Conservation (phyloP, 2,329 filamentous ascomycete species). For the Monosporascus sp. region DNA sequence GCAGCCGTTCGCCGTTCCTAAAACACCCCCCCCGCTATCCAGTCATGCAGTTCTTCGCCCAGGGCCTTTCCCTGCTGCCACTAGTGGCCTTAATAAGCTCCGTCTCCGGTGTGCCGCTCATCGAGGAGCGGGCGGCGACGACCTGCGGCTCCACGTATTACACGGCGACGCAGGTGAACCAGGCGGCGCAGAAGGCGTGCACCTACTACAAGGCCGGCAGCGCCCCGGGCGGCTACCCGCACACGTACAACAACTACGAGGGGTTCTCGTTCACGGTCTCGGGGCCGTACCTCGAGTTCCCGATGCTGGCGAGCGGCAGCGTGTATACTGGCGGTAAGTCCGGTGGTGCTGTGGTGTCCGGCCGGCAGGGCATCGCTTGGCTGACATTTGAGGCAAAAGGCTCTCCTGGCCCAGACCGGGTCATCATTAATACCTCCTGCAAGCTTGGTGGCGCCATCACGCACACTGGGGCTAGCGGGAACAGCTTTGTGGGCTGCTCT, state of each 20-base stretch:
- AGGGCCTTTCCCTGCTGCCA: conserved; percentile 12
- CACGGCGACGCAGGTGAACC: conserved; percentile 40
- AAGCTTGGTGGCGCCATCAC: conserved; percentile 61
- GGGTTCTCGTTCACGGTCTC: conserved; percentile 54
- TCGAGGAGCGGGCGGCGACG: conserved; percentile 38
- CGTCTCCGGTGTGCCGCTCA: conserved; percentile 19
- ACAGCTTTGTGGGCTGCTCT: conserved; percentile 62
- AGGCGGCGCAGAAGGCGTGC: conserved; percentile 48
- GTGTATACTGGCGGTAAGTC: conserved; percentile 51
- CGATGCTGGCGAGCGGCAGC: conserved; percentile 44
- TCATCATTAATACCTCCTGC: conserved; percentile 56
- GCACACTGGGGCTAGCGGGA: conserved; percentile 63
- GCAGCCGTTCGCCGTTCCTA: conserved; percentile 2
- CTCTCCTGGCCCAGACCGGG: conserved; percentile 61
- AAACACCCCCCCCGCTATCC: not conserved
- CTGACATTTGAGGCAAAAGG: conserved; percentile 29
- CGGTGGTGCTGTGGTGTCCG: too few relatives aligned
- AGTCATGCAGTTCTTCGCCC: conserved; percentile 15
- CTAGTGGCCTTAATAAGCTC: conserved; percentile 18
- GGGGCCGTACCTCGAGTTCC: conserved; percentile 61
- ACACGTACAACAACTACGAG: conserved; percentile 58
- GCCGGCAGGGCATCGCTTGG: too few relatives aligned
- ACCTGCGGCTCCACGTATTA: conserved; percentile 53
- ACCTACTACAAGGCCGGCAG: conserved; percentile 38
- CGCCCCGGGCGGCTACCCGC: conserved; percentile 54